These are phyloP conservation scores for Naematelia encephala DNA, from an alignment of 768 basidiomycete genomes.

Conservation along the genomic window DNA sequence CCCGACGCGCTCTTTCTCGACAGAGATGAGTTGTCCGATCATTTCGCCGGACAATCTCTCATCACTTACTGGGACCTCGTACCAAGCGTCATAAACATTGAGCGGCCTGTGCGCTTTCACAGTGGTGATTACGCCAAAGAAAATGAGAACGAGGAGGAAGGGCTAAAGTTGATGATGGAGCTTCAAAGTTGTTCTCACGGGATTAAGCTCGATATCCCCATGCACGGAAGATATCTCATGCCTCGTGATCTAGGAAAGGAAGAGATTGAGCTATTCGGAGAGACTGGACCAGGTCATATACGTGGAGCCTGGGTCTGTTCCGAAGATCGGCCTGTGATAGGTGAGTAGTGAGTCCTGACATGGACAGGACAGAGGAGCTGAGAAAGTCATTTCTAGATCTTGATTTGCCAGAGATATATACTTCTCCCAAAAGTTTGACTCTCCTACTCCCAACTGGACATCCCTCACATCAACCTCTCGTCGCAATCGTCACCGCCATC, in stretches of 20 bases:
- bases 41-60: not conserved
- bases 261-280: slow-evolving; percentile 8
- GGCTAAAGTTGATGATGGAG: not conserved
- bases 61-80: slow-evolving; percentile 2
- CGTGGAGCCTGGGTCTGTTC: slow-evolving; percentile 17
- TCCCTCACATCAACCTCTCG: slow-evolving; percentile 22
- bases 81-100: slow-evolving; percentile 20
- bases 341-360: not conserved
- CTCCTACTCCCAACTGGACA: slow-evolving; percentile 28
- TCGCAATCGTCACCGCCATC: slow-evolving; percentile 25
- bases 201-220: slow-evolving; percentile 19
- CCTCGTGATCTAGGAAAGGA: slow-evolving; percentile 16
- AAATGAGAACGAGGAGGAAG: too few species aligned
- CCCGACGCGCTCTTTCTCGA: slow-evolving; percentile 35
- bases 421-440: not conserved
- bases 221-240: slow-evolving; percentile 30
- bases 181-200: too few species aligned
- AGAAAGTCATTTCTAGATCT: not conserved
- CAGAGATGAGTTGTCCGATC: slow-evolving; percentile 20
- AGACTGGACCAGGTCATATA: not conserved
- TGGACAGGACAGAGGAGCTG: too few species aligned
- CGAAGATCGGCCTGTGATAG: not conserved
- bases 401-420: not conserved
- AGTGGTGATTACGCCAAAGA: too few species aligned
- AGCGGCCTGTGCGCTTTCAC: slow-evolving; percentile 12